phyloP scores from a whole-genome alignment of 495 filamentous ascomycete species.

The Rhizodiscina lignyota region DNA sequence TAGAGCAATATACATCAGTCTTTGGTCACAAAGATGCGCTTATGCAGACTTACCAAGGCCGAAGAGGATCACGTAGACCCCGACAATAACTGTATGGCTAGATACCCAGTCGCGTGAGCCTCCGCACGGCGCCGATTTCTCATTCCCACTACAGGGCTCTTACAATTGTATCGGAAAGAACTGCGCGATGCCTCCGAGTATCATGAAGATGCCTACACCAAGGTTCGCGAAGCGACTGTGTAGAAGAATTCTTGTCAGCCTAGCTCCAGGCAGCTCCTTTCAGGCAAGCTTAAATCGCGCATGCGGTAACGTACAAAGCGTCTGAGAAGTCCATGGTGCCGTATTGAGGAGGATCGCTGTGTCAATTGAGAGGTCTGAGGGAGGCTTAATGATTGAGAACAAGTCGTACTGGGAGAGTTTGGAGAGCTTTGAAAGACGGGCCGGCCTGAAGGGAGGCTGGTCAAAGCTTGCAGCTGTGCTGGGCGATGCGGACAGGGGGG shows the following conservation, averaged over 20 bases:
- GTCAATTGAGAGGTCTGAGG: too few species aligned
- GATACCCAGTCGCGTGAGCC: conserved; percentile 1
- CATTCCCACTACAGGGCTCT: conserved; percentile 3
- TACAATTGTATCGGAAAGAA: conserved; percentile 41
- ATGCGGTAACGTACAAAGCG: conserved; percentile 19
- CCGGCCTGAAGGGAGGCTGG: too few species aligned
- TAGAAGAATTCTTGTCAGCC: conserved; percentile 5
- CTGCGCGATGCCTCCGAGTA: conserved; percentile 76
- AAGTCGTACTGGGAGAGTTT: too few species aligned
- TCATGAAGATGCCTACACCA: conserved; percentile 71
- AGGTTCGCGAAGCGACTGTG: conserved; percentile 85
- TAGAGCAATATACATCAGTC: too few species aligned
- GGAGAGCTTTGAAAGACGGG: too few species aligned
- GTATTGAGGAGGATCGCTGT: background rate
- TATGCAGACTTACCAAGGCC: conserved; percentile 49
- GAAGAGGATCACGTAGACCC: conserved; percentile 76
- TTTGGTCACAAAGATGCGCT: background rate
- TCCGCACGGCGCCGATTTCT: background rate
- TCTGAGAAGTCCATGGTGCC: conserved; percentile 26
- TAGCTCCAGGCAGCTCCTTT: conserved; percentile 2
- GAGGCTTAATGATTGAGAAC: too few species aligned
- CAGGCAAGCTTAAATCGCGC: background rate
- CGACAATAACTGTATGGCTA: conserved; percentile 56
- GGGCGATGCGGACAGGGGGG: too few species aligned
- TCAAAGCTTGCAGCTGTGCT: too few species aligned